Conservation (phyloP, 306 rosid species). For the Albizia julibrissin region DNA sequence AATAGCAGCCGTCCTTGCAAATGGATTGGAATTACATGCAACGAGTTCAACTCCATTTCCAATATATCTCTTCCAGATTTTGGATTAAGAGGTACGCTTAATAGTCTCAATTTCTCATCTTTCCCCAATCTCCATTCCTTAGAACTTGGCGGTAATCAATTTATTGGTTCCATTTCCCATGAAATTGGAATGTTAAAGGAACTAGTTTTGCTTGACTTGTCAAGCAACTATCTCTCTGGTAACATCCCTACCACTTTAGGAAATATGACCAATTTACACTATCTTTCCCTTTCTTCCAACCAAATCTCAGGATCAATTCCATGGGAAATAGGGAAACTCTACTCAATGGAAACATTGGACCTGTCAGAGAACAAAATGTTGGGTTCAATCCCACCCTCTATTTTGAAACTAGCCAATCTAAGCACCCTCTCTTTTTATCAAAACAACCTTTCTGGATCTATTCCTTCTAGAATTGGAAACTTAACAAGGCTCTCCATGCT, state of each 20-base stretch:
- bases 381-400: background rate
- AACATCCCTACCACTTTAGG: too few species aligned
- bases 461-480: background rate
- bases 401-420: background rate
- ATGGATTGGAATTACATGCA: constrained; percentile 23
- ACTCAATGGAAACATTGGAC: background rate
- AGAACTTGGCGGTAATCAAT: background rate
- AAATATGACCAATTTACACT: too few species aligned
- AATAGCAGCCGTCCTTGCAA: background rate
- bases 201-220: too few species aligned
- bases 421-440: background rate
- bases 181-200: background rate
- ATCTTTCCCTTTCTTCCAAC: too few species aligned
- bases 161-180: background rate
- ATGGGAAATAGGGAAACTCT: background rate
- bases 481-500: background rate
- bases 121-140: background rate
- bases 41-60: background rate
- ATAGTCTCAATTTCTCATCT: background rate
- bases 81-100: background rate
- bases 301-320: too few species aligned
- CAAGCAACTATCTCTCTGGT: too few species aligned
- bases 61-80: background rate
- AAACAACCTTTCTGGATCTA: background rate
- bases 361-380: background rate